Base-by-base conservation (phyloP, 1,284 basidiomycete species). In the Mycosarcoma mackinlayi region DNA sequence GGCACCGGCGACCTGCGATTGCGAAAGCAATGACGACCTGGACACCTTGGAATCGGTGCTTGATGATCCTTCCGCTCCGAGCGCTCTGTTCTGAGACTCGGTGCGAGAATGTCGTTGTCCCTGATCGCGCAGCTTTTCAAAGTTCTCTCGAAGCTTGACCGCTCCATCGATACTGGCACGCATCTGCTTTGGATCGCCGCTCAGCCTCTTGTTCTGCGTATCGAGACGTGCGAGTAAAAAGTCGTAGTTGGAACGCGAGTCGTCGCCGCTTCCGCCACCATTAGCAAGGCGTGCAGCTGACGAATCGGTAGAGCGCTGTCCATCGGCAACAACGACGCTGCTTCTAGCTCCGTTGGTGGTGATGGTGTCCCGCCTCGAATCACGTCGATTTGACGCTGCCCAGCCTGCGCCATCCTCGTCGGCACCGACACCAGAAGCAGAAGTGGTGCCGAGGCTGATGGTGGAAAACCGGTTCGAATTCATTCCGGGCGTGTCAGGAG, bases 111-210 rank as follows among this genome's bases (percentile, higher is more conserved):
- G 60, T 1, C 54, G 62, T 48, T 34, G 44, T 10, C 37, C 66
- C 38, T 55, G 63, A 16, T 63, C 68, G 21, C 78, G 66, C 42
- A 80, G 41, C 52, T 75, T 74, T 33, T 79, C 77, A 47, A 80
- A 80, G 51, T 74, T 75, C 47, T 80, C 61, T 9, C 73, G 54
- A 5, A 82, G 42, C 62, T 78, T 81, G 25, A 78, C 78, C 1
- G 72, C 69, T 3, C 79, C 78, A n/a, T 77, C 66, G 23, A 75
- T 58, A 35, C 73, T 77, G 11, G 64, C 64, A 7, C 80, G 58
- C 63, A 78, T 73, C 24, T 74, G 69, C 52, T 77, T 76, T 0
- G 74, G 68, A 27, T 78, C 79, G 39, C 71, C 58, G 40, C 66
- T 77, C 25, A 79, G 56, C 23, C 64, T 30, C 25, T 76, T 75